These are phyloP conservation scores for Cryphonectria radicalis DNA, from an alignment of 2,329 filamentous ascomycete species.

Conservation along the genomic window DNA sequence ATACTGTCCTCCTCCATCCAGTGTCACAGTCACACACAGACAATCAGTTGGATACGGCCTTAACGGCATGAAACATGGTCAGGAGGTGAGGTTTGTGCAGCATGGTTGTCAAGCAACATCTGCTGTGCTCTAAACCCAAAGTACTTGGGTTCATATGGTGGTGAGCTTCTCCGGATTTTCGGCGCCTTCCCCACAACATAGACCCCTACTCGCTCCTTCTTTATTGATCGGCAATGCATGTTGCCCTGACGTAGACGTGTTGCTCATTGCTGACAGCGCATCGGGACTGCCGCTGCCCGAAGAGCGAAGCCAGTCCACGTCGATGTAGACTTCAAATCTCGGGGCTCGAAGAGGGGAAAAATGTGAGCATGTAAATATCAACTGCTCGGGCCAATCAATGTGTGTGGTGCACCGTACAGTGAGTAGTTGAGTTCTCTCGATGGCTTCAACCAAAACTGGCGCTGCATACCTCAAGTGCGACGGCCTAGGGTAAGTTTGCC, in stretches of 20 bases:
- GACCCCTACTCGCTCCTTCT: neutral
- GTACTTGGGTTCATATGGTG: neutral
- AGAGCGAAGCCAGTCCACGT: neutral
- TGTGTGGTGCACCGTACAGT: too few species aligned
- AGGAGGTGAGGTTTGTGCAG: neutral
- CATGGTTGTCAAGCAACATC: neutral
- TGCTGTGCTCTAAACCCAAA: neutral
- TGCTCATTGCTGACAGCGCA: neutral
- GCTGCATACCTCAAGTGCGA: neutral
- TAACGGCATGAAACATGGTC: neutral
- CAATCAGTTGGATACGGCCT: neutral
- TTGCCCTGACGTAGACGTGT: neutral
- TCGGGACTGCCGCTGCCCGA: neutral
- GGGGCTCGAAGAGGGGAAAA: neutral
- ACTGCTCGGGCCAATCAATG: too few species aligned
- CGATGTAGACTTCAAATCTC: neutral
- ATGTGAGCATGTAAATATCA: too few species aligned
- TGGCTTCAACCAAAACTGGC: neutral
- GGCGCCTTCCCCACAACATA: neutral
- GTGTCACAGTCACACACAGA: too few species aligned
- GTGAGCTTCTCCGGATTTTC: neutral
- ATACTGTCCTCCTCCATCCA: too few species aligned
- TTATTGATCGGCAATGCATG: neutral
- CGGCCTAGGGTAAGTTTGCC: constrained; percentile 13
- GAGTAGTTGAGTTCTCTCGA: neutral